Base-by-base conservation (phyloP, 2,329 filamentous ascomycete genomes). In the Aspergillus nomiae region DNA sequence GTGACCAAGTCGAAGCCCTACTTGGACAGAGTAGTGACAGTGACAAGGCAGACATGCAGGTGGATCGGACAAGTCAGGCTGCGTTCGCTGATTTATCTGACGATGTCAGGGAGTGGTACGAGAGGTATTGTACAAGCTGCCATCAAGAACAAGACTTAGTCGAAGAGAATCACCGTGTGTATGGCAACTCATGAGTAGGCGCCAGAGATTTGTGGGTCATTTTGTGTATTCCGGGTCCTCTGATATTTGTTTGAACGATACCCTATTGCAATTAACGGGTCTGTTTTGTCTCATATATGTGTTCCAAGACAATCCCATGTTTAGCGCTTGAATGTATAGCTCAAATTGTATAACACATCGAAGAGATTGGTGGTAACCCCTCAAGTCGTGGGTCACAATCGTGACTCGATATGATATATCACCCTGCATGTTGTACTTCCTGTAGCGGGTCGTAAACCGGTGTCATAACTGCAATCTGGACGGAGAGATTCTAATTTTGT, bases 111-210 rank as follows among this genome's bases (percentile, higher is more conserved):
- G 78, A 78, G 51, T 88, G 86, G 84, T 86, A 88, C 67, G 80
- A 83, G 54, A 81, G 82, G 59, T 90, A 90, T 74, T 90, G 88
- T 76, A 80, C 80, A 26, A 89, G 87, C 70, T 90, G 88, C 76
- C 75, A 77, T 63, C 70, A 68, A 65, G 84, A 85, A 68, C 73
- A 76, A 61, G 73, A 77, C 41, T 71, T 67, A 56, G 60, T 73
- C 61, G 64, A 69, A 50, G 58, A 58, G 50, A 71, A 67, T 60
- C 63, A 62, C 55, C 62, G 58, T 63, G 62, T 68, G 57, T 70
- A 66, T 57, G 65, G 69, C 60, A 61, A 71, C 62, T 63, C 64
- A 57, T 66, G 60, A 61, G 50, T 61, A 59, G 55, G 46, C 38
- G 50, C 30, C 36, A 46, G 41, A 61, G 38, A 54, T 59, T 38